These are phyloP conservation scores for Naegleria fowleri DNA, from an alignment of 208 protist genomes.

Conservation along the genomic window DNA sequence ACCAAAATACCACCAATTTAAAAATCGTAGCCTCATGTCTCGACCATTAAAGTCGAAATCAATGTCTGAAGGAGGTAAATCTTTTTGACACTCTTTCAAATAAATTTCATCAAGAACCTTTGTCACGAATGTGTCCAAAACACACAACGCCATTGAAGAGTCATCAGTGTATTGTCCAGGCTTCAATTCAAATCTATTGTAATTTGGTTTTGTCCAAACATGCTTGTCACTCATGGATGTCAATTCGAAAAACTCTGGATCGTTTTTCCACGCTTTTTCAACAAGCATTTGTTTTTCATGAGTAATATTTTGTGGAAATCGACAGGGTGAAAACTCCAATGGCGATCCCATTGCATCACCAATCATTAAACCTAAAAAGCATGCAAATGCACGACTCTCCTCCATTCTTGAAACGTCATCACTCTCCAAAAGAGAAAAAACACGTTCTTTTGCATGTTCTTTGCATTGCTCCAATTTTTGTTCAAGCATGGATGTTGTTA, in stretches of 20 bases:
- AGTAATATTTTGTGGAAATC: neutral
- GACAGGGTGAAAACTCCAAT: neutral
- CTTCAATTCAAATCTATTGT: slow-evolving; percentile 39
- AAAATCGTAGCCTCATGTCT: slow-evolving; percentile 29
- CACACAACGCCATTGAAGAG: slow-evolving; percentile 31
- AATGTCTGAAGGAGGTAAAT: neutral
- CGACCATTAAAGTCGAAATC: neutral
- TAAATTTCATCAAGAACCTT: neutral
- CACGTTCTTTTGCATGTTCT: neutral
- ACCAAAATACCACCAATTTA: slow-evolving; percentile 42
- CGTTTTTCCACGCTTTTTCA: neutral
- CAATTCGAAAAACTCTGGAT: slow-evolving; percentile 28
- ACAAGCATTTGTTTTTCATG: neutral
- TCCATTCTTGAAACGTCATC: neutral
- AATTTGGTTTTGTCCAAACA: slow-evolving; percentile 17
- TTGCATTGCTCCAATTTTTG: neutral
- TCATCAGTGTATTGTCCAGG: slow-evolving; percentile 45
- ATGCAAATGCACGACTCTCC: neutral
- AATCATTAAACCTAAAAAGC: neutral
- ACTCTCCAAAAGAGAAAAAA: neutral
- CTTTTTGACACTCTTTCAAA: neutral
- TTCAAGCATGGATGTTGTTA: neutral
- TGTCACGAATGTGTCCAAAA: neutral
- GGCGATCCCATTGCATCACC: neutral
- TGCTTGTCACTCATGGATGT: neutral